These are phyloP conservation scores for Boehmeria nivea DNA, from an alignment of 306 rosid genomes.

Conservation along the genomic window DNA sequence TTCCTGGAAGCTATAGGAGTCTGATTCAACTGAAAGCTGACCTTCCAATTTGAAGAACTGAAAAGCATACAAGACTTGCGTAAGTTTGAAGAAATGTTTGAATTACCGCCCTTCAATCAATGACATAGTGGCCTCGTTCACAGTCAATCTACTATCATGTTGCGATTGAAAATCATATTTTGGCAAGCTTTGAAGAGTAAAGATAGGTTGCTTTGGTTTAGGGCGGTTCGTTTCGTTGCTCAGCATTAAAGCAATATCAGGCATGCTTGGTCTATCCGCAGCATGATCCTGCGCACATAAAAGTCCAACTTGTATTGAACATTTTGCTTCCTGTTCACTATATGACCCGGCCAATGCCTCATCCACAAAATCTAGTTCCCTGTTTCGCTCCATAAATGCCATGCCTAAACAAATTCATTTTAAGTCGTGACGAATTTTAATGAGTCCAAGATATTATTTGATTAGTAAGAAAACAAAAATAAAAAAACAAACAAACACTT, in stretches of 20 bases:
- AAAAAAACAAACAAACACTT: not conserved
- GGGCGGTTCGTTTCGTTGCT: conserved; percentile 15
- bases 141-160: not conserved
- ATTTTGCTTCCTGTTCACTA: conserved; percentile 1
- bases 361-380: conserved; percentile 7
- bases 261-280: conserved; percentile 17
- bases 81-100: no score
- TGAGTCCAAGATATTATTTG: not conserved
- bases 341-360: not conserved
- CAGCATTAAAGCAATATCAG: conserved; percentile 18
- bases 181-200: not conserved
- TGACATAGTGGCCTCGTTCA: not conserved
- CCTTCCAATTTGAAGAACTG: no score
- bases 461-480: not conserved
- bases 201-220: conserved; percentile 16
- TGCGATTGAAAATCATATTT: not conserved
- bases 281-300: conserved; percentile 25
- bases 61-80: no score
- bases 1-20: not conserved
- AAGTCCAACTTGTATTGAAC: conserved; percentile 21
- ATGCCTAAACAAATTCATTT: not conserved
- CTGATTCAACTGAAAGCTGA: no score
- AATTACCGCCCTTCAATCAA: not conserved
- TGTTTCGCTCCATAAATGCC: conserved; percentile 18
- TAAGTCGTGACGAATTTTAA: not conserved